These are phyloP conservation scores for Ochetophila trinervis DNA, from an alignment of 306 rosid species.

Conservation along the genomic window DNA sequence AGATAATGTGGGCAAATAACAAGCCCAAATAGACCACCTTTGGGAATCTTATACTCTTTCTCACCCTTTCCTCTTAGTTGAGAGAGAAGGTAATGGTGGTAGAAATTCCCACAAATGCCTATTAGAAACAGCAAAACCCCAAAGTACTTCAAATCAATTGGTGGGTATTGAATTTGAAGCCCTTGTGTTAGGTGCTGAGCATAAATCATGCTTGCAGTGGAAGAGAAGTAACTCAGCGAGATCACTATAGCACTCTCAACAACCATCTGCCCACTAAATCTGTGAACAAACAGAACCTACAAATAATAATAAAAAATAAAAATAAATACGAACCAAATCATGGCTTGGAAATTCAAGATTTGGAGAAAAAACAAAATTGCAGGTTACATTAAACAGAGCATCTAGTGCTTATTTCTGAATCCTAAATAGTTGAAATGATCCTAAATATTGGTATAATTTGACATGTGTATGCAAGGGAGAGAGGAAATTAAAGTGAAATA, in stretches of 20 bases:
- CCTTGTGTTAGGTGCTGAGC: conserved; percentile 36
- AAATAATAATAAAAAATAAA: too few species aligned
- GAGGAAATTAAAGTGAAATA: conserved; percentile 34
- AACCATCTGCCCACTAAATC: conserved; percentile 46
- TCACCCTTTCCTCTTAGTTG: conserved; percentile 48
- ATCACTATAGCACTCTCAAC: conserved; percentile 37
- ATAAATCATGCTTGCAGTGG: conserved; percentile 35
- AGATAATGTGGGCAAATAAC: conserved; percentile 73
- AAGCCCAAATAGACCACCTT: conserved; percentile 61
- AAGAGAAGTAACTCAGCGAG: conserved; percentile 35
- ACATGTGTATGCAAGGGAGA: too few species aligned
- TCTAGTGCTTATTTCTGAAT: too few species aligned
- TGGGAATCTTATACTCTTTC: conserved; percentile 63
- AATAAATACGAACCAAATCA: too few species aligned
- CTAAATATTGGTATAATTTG: too few species aligned
- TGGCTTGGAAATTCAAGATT: too few species aligned
- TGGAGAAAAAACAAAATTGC: too few species aligned
- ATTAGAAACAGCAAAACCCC: conserved; percentile 52
- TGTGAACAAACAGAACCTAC: conserved; percentile 66
- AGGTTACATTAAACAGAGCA: too few species aligned
- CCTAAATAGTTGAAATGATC: conserved; percentile 59
- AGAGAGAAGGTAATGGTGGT: conserved; percentile 67
- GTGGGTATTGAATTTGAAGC: conserved; percentile 55
- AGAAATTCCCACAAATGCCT: conserved; percentile 66
- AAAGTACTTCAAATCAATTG: conserved; percentile 34